Percentiles rank a stretch among this genome's conserved stretches.
These are phyloP conservation scores for Linderniella brevidens DNA, from an alignment of 257 asterid species.

Conservation along the genomic window DNA sequence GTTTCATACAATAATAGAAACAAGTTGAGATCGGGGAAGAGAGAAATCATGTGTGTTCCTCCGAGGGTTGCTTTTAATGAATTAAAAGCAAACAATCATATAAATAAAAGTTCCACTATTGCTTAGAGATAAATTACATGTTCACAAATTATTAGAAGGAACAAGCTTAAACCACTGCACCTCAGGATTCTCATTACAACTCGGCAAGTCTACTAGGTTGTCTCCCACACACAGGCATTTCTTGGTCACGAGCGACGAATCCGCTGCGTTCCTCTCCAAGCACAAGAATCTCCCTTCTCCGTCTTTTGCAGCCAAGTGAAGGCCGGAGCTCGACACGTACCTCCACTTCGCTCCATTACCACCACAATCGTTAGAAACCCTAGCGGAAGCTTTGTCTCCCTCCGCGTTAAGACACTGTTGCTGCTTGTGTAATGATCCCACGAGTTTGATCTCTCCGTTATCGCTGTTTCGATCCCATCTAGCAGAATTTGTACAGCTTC, in stretches of 20 bases:
- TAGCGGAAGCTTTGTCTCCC: constrained; percentile 18
- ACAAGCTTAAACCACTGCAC: constrained; percentile 57
- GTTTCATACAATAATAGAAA: no score
- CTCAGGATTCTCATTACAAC: constrained; percentile 38
- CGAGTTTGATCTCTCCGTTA: constrained; percentile 20
- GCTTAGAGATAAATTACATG: neutral
- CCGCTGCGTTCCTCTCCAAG: constrained; percentile 26
- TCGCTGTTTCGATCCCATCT: constrained; percentile 26
- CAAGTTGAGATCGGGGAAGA: no score
- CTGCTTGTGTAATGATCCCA: constrained; percentile 3
- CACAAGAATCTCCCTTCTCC: constrained; percentile 28
- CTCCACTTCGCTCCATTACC: constrained; percentile 25
- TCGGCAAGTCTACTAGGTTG: constrained; percentile 17
- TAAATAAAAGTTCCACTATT: neutral
- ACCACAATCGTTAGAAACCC: constrained; percentile 24
- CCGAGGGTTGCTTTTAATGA: no score
- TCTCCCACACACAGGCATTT: constrained; percentile 36
- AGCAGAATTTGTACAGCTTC: constrained; percentile 18
- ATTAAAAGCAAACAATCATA: neutral
- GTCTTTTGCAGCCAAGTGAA: constrained; percentile 28
- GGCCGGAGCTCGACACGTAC: constrained; percentile 23
- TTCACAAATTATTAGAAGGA: constrained; percentile 18
- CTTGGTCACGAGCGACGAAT: constrained; percentile 20
- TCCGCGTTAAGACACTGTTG: constrained; percentile 20
- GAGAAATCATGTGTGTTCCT: no score